These are phyloP conservation scores for Picea glauca DNA, from an alignment of 75 land plant genomes.

Conservation along the genomic window DNA sequence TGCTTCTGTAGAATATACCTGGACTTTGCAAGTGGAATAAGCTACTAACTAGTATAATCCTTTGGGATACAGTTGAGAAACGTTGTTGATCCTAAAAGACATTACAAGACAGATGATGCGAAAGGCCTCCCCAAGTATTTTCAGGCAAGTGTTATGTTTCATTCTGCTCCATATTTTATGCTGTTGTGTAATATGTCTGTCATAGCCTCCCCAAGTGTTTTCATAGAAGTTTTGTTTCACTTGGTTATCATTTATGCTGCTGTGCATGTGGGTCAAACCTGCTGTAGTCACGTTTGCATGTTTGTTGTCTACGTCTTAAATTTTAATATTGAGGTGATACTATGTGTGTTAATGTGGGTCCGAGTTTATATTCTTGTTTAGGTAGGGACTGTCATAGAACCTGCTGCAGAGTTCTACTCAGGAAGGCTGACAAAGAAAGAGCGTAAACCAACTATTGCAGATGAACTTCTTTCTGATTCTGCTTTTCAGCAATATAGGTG, in stretches of 20 bases:
- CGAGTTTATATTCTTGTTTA: constrained; percentile 16
- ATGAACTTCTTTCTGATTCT: constrained; percentile 67
- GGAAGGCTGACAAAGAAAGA: constrained; percentile 86
- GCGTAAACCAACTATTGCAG: constrained; percentile 74
- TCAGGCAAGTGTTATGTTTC: constrained; percentile 46
- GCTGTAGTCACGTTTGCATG: background rate
- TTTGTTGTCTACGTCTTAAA: background rate
- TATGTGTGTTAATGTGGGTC: background rate
- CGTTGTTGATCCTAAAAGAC: constrained; percentile 92
- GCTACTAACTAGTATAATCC: background rate
- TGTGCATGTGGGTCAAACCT: background rate
- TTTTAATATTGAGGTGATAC: background rate
- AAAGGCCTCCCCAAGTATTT: constrained; percentile 86
- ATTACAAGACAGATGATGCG: constrained; percentile 80
- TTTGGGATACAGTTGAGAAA: constrained; percentile 54
- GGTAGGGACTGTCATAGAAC: constrained; percentile 94
- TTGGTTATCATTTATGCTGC: background rate
- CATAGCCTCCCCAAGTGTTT: background rate
- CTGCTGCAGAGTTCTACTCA: constrained; percentile 79
- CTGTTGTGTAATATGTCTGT: background rate
- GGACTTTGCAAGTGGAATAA: background rate
- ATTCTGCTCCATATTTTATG: background rate
- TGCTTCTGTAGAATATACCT: background rate
- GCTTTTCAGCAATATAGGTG: constrained; percentile 55
- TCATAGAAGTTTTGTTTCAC: background rate